These are phyloP conservation scores for Volvox carteri DNA, from an alignment of 163 green algal genomes.

Conservation along the genomic window DNA sequence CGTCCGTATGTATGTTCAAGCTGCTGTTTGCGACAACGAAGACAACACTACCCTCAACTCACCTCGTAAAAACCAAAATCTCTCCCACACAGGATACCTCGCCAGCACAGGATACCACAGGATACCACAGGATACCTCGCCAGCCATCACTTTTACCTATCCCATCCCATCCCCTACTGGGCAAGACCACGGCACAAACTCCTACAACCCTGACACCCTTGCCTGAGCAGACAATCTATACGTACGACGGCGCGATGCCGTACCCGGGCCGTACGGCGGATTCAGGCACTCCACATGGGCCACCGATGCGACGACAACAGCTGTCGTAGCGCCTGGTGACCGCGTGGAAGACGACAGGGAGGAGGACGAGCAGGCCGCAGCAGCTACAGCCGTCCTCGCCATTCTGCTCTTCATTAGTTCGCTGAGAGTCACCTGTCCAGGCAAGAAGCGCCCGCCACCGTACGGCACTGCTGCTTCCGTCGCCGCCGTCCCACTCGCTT, in stretches of 20 bases:
- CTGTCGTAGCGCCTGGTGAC: background rate
- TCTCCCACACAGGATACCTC: no score
- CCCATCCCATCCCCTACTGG: background rate
- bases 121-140: no score
- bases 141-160: no score
- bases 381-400: background rate
- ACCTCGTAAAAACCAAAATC: no score
- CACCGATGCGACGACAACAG: slow-evolving; percentile 10
- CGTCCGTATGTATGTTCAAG: no score
- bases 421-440: background rate
- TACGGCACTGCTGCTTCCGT: background rate
- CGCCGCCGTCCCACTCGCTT: background rate
- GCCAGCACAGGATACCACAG: no score
- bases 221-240: no score
- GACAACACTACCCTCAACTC: no score
- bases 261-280: slow-evolving; percentile 14
- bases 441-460: background rate
- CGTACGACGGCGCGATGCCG: no score
- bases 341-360: background rate
- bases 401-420: background rate
- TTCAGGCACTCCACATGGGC: slow-evolving; percentile 21
- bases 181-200: no score
- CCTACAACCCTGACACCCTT: no score
- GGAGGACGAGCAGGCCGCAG: background rate
- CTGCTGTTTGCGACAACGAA: no score